phyloP scores from a whole-genome alignment of 73 alveolate species.

The Paramecium pentaurelia region DNA sequence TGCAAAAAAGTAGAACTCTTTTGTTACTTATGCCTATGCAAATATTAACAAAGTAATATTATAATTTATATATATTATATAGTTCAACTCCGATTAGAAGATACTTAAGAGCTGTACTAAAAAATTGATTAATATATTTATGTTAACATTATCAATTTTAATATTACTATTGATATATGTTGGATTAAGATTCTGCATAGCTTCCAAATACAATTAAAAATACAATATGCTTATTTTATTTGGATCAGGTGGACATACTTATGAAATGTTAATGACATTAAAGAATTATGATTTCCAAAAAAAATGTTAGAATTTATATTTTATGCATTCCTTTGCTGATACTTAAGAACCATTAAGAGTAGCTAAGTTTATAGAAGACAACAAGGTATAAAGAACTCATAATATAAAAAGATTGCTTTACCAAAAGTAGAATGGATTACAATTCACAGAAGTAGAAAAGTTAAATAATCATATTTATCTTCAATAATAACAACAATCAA shows the following conservation, averaged over 20 bases:
- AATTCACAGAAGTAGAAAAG: slow-evolving; percentile 29
- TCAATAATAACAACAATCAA: neutral
- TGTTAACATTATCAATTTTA: neutral
- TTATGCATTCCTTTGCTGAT: slow-evolving; percentile 19
- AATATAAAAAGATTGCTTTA: neutral
- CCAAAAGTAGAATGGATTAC: neutral
- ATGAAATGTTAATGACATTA: neutral
- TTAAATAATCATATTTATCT: slow-evolving; percentile 12
- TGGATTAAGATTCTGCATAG: neutral
- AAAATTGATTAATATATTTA: neutral
- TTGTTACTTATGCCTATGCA: neutral
- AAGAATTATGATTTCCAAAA: neutral
- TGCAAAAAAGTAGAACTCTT: neutral
- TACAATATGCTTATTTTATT: neutral
- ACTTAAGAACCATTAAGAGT: slow-evolving; percentile 18
- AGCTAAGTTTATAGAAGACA: neutral
- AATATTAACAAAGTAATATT: neutral
- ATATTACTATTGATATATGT: neutral
- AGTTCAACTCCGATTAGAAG: neutral
- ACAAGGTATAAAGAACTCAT: neutral
- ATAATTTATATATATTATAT: neutral
- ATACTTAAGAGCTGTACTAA: neutral
- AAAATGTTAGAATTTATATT: neutral
- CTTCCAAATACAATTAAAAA: neutral
- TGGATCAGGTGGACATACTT: neutral